These are phyloP conservation scores for Chloris gayana DNA, from an alignment of 176 grass and related monocot species.

Conservation along the genomic window DNA sequence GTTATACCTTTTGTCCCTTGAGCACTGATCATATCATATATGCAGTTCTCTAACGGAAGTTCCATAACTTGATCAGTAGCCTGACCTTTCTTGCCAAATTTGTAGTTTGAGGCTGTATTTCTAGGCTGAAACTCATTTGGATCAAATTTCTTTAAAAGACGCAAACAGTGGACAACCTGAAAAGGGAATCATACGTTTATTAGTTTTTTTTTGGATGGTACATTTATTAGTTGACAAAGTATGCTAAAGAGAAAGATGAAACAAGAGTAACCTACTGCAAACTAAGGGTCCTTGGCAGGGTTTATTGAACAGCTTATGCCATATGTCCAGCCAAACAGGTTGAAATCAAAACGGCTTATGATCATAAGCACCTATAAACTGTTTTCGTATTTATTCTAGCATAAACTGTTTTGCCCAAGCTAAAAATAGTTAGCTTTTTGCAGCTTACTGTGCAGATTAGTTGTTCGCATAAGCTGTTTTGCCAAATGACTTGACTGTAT, in stretches of 20 bases:
- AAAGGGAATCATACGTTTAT: slow-evolving; percentile 13
- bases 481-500: too few relatives aligned
- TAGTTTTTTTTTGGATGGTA: not conserved
- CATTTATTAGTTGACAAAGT: slow-evolving; percentile 10
- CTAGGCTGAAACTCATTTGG: slow-evolving; percentile 81
- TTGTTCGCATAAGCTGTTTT: too few relatives aligned
- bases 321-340: too few relatives aligned
- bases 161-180: slow-evolving; percentile 82
- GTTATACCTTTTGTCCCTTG: slow-evolving; percentile 91
- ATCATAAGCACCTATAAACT: too few relatives aligned
- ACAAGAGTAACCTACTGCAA: not conserved
- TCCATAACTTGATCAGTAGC: slow-evolving; percentile 85
- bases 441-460: too few relatives aligned
- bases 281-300: too few relatives aligned
- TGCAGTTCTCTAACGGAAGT: slow-evolving; percentile 80
- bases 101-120: slow-evolving; percentile 49
- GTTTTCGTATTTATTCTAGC: too few relatives aligned
- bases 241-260: slow-evolving; percentile 18
- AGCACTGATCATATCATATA: slow-evolving; percentile 92
- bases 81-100: slow-evolving; percentile 71
- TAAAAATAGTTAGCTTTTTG: too few relatives aligned
- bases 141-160: slow-evolving; percentile 81
- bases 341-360: too few relatives aligned
- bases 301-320: too few relatives aligned
- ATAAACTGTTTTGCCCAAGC: too few relatives aligned